These are phyloP conservation scores for Venturia effusa DNA, from an alignment of 2,329 filamentous ascomycete species.

Conservation along the genomic window DNA sequence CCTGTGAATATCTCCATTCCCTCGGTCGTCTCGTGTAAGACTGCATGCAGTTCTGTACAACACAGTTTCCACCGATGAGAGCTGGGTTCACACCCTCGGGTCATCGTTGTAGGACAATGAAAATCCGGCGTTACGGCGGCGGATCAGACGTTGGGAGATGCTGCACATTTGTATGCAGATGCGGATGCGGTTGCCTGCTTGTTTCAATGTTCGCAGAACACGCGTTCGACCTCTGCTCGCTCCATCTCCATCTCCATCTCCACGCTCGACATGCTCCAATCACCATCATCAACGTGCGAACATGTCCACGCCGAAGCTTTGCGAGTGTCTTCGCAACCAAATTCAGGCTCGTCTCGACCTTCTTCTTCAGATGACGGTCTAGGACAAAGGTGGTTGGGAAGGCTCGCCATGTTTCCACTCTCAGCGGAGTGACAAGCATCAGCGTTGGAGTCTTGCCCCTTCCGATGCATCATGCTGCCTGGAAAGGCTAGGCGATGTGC, in stretches of 20 bases:
- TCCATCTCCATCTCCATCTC: not conserved
- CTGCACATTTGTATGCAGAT: not conserved
- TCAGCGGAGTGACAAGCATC: not conserved
- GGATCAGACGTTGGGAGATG: not conserved
- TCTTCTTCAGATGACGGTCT: not conserved
- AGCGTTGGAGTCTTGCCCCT: not conserved
- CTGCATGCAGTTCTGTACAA: not conserved
- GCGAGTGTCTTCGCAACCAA: not conserved
- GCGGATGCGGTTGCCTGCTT: not conserved
- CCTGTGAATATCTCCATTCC: not conserved
- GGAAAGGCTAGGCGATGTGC: constrained; percentile 1
- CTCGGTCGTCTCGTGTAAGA: not conserved
- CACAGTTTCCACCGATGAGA: not conserved
- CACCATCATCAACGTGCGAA: not conserved
- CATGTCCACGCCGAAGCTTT: not conserved
- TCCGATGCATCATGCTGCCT: not conserved
- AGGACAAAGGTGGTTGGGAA: not conserved
- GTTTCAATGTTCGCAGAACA: not conserved
- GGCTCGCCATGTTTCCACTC: not conserved
- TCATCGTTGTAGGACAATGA: not conserved
- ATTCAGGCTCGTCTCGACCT: not conserved
- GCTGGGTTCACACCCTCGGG: not conserved
- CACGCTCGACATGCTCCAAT: not conserved
- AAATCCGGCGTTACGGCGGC: not conserved
- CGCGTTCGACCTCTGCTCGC: not conserved